Conservation (phyloP, 2,329 filamentous ascomycete species). For the Fusarium palustre region DNA sequence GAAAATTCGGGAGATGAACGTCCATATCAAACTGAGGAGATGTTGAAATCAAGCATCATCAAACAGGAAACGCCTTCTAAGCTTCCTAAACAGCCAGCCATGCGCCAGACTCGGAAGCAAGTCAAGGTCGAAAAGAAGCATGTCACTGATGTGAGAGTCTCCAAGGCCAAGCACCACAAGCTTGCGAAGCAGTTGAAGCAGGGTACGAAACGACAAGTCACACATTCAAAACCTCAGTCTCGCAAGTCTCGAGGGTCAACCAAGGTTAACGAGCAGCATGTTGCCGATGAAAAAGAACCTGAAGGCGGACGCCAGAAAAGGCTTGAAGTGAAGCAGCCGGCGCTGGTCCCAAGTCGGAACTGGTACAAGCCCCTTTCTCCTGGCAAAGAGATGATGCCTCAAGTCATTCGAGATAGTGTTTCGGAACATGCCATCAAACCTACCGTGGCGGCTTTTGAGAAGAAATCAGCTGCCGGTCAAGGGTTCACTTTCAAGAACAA, state of each 20-base stretch:
- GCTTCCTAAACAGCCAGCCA: neutral
- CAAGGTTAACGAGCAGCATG: neutral
- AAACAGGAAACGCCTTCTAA: neutral
- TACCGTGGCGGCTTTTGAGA: slow-evolving; percentile 34
- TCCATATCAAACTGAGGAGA: neutral
- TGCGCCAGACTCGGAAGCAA: neutral
- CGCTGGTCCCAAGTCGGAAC: neutral
- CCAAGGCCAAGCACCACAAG: neutral
- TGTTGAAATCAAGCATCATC: neutral
- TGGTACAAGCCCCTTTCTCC: slow-evolving; percentile 9
- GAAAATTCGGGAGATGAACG: neutral
- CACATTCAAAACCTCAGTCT: neutral
- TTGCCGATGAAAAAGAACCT: neutral
- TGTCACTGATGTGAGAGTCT: neutral
- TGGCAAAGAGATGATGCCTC: slow-evolving; percentile 31
- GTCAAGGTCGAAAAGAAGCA: neutral
- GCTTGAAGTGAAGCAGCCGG: slow-evolving; percentile 7
- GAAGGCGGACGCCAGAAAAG: slow-evolving; percentile 13
- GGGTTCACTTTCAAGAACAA: slow-evolving; percentile 4
- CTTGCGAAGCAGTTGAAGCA: neutral
- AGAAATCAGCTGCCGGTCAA: slow-evolving; percentile 35
- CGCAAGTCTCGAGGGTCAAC: too few relatives aligned
- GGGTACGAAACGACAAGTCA: neutral
- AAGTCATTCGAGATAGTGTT: slow-evolving; percentile 38
- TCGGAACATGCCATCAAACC: slow-evolving; percentile 45